Base-by-base conservation (phyloP, 139 green algal genomes). In the Chlorella sp. region DNA sequence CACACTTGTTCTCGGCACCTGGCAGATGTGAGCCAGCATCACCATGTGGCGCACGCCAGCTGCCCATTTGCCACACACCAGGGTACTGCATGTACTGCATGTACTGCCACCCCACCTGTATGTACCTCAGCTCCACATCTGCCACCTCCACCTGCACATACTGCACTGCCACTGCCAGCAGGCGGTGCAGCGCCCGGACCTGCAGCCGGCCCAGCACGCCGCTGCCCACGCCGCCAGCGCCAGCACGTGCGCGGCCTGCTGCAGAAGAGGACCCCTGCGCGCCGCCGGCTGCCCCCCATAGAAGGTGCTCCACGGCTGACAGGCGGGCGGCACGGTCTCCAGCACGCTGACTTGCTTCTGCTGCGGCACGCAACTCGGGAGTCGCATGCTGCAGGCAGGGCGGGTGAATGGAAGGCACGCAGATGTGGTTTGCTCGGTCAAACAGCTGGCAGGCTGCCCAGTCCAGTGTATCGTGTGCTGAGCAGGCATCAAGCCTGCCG, bases 251-350 rank as follows among this genome's bases (percentile, higher is more conserved):
- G 48, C 48, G 48, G 71, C 30, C 78, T 81, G 76, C 57, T 71
- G 32, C 66, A 28, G 30, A 26, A 39, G n/a, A 28, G 30, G 39
- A 22, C 32, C 37, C 73, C 24, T 22, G 21, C 69, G 57, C 34
- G 18, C 75, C 76, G 26, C 22, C 36, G 87, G 57, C 21, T 57
- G 84, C 77, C 30, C 90, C 92, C 93, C 93, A 95, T 9, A 95
- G 91, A 85, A 95, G 89, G 71, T 88, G 66, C 37, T 95, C 93
- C 12, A 95, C 81, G 4, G 91, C 89, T 24, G 83, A 88, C 48
- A 95, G 90, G 53, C 91, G 87, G n/a, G 75, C 78, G 15, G 61
- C 76, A 32, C 92, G 91, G 76, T 92, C 90, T 21, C 21, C 80
- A 2, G 73, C 68, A 19, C 32, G 48, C 34, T 22, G 12, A 15